Evolutionary conservation across 2,329 filamentous ascomycete species (phyloP), one percentile per base, ranked within the genome.

Genomic region (Mycogone perniciosa): DNA sequence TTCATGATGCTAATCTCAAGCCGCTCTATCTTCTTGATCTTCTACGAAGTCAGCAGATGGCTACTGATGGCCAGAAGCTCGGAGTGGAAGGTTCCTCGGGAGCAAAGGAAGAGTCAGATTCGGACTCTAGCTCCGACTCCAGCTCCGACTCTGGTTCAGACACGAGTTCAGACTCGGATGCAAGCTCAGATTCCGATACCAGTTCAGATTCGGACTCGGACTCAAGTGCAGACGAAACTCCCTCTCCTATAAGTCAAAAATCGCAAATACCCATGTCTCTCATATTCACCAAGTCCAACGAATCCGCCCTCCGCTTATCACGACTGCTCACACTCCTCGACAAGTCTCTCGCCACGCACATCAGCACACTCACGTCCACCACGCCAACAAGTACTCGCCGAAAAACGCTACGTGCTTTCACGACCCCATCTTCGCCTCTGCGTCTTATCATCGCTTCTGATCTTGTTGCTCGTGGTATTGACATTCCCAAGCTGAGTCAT

Each of bases 231-330:
- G 39, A 51, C 31, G 42, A 31, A 26, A 7, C 38, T 29, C 4
- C 1, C 4, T n/a, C 40, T 13, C 9, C n/a, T 4, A 40, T 5
- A 20, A 4, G 39, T 2, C 13, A 8, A 48, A 61, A 57, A 35
- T 53, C 40, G 9, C 58, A 54, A 37, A 53, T 65, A 13, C 70
- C 74, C 31, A 72, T 71, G 3, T 81, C 86, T 8, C 76, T 97
- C 34, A 83, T 97, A 57, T 97, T 97, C 66, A 91, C 90, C 43
- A 89, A 89, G 60, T 95, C 88, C 51, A 96, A 92, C 64, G 90
- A 96, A 66, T 82, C 85, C 13, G 89, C 92, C 1, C 78, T 88
- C n/a, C 86, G 93, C 52, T 79, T 97, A n/a, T 84, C 87, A 1
- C 86, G 89, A 20, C 81, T 97, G 0, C 75, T 97, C 8, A 71